phyloP scores from a whole-genome alignment of 2,329 filamentous ascomycete genomes.

The Orbilia blumenaviensis region DNA sequence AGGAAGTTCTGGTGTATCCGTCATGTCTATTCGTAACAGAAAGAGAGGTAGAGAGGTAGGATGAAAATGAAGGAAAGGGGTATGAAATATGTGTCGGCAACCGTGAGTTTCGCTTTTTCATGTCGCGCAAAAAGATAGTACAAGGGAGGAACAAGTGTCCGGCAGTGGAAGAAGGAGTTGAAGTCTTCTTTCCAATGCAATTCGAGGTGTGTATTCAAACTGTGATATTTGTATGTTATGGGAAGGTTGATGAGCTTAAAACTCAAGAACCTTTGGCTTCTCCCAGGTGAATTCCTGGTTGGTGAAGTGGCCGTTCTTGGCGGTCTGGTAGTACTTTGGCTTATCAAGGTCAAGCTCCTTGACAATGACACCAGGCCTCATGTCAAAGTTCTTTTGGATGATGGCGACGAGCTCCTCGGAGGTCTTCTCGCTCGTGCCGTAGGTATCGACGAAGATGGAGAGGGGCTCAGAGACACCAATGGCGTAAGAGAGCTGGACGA shows the following conservation, averaged over 20 bases:
- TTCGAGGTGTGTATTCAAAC: slow-evolving; percentile 34
- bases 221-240: slow-evolving; percentile 9
- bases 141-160: slow-evolving; percentile 54
- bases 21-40: slow-evolving; percentile 47
- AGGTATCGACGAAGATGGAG: slow-evolving; percentile 96
- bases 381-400: slow-evolving; percentile 94
- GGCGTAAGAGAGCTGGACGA: slow-evolving; percentile 98
- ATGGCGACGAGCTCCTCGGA: slow-evolving; percentile 95
- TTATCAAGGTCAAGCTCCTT: slow-evolving; percentile 93
- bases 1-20: slow-evolving; percentile 8
- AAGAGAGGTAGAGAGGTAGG: neutral
- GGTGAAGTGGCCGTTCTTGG: slow-evolving; percentile 99
- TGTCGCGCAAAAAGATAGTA: slow-evolving; percentile 55
- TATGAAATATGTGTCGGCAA: slow-evolving; percentile 30
- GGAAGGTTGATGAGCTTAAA: slow-evolving; percentile 68
- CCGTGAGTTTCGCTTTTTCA: slow-evolving; percentile 55
- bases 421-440: slow-evolving; percentile 89
- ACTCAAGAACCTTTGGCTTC: slow-evolving; percentile 93
- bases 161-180: slow-evolving; percentile 55
- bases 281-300: slow-evolving; percentile 99
- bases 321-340: slow-evolving; percentile 97
- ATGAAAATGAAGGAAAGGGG: slow-evolving; percentile 1
- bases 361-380: slow-evolving; percentile 97
- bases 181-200: slow-evolving; percentile 55
- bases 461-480: slow-evolving; percentile 98